phyloP scores from a whole-genome alignment of 2,329 filamentous ascomycete genomes.

The Talaromyces islandicus region DNA sequence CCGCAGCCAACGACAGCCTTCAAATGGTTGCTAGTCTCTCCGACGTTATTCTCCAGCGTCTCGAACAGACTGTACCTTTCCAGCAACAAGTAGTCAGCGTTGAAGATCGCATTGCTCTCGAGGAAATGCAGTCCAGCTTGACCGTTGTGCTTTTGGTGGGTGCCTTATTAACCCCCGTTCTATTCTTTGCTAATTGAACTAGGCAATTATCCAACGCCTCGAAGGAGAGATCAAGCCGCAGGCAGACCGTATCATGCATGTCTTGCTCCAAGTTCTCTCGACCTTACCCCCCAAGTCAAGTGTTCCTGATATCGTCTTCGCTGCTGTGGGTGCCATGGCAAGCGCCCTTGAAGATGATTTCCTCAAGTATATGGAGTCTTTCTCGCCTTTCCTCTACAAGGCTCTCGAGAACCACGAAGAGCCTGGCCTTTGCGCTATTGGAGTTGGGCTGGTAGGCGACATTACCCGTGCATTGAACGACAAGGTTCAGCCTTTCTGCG shows the following conservation, averaged over 20 bases:
- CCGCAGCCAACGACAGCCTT: conserved; percentile 81
- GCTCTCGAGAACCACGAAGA: conserved; percentile 95
- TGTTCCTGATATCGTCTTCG: conserved; percentile 90
- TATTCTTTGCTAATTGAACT: conserved; percentile 10
- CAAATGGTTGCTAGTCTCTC: conserved; percentile 74
- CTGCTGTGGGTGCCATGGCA: conserved; percentile 83
- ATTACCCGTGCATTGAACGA: conserved; percentile 88
- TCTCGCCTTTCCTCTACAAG: conserved; percentile 86
- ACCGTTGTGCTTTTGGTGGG: conserved; percentile 73
- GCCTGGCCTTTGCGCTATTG: conserved; percentile 88
- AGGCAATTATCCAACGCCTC: conserved; percentile 79
- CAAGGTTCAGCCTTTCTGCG: conserved; percentile 89
- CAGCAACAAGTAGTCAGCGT: conserved; percentile 93
- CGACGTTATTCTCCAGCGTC: conserved; percentile 80
- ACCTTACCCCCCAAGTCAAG: conserved; percentile 79
- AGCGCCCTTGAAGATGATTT: conserved; percentile 91
- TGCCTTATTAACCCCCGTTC: not conserved
- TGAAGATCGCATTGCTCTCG: conserved; percentile 89
- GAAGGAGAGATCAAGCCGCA: conserved; percentile 87
- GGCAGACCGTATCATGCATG: conserved; percentile 89
- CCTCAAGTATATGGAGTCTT: conserved; percentile 94
- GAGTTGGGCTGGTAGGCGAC: conserved; percentile 94
- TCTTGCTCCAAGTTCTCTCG: conserved; percentile 72
- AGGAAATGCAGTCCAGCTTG: conserved; percentile 97
- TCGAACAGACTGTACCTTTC: conserved; percentile 84